Evolutionary conservation across 1,284 basidiomycete species (phyloP).

Genomic region (Pseudozyma sp.): DNA sequence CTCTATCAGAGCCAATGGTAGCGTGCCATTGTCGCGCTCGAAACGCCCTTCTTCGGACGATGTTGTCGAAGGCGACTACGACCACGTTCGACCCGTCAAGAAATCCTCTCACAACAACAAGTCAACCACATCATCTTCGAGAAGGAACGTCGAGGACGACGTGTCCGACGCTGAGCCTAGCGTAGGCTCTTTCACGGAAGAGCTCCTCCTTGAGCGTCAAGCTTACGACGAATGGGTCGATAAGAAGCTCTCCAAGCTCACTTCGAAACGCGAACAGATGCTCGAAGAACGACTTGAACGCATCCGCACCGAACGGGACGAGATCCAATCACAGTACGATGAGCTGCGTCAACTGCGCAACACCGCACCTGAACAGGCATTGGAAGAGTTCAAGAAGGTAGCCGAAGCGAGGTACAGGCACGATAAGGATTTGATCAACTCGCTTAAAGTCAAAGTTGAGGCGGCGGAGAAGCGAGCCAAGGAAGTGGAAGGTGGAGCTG

Average conservation of each 20-base stretch:
- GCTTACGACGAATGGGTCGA: constrained; percentile 46
- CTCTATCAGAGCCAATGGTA: constrained; percentile 12
- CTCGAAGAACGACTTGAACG: constrained; percentile 48
- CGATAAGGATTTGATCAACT: constrained; percentile 43
- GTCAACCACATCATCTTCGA: background rate
- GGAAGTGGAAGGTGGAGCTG: constrained; percentile 17
- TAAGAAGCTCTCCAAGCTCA: constrained; percentile 41
- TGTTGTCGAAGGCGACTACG: constrained; percentile 5
- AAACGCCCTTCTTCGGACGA: constrained; percentile 17
- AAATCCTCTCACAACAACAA: constrained; percentile 11
- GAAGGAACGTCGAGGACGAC: constrained; percentile 2
- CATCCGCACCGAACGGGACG: constrained; percentile 54
- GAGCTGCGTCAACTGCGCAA: constrained; percentile 57
- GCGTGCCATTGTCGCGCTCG: constrained; percentile 6
- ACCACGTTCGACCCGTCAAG: constrained; percentile 17
- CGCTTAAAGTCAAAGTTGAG: constrained; percentile 49
- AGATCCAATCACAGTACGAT: constrained; percentile 64
- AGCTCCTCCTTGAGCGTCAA: constrained; percentile 30
- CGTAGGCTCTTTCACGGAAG: constrained; percentile 18
- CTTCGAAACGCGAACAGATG: constrained; percentile 45
- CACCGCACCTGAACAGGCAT: constrained; percentile 53
- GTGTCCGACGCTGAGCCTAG: constrained; percentile 10
- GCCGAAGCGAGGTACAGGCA: constrained; percentile 56
- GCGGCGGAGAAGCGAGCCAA: constrained; percentile 42
- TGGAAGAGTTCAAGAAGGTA: constrained; percentile 56